Conservation (phyloP, 768 basidiomycete genomes). For the Sporobolomyces roseus region DNA sequence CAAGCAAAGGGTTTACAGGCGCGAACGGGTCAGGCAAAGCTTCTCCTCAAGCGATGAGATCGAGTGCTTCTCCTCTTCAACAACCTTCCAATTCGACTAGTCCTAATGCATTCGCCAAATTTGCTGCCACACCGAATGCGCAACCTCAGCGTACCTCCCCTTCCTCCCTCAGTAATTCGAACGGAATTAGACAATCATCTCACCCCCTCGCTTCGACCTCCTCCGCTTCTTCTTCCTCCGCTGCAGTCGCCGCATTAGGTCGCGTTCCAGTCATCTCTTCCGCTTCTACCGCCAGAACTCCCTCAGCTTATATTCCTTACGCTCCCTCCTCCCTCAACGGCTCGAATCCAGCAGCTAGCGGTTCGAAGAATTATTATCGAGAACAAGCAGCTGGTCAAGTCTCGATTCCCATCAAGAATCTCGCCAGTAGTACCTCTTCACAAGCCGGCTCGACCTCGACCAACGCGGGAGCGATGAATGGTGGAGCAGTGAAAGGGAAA, state of each 20-base stretch:
- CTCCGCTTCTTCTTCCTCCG: not conserved
- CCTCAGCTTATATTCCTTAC: conserved; percentile 18
- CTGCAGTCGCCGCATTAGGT: conserved; percentile 1
- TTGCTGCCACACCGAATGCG: not conserved
- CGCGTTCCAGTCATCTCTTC: conserved; percentile 35
- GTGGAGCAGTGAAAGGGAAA: not conserved
- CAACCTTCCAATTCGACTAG: not conserved
- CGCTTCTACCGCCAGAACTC: conserved; percentile 9
- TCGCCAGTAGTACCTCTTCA: no score
- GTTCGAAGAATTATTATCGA: not conserved
- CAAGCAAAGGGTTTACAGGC: not conserved
- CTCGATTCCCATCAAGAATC: no score
- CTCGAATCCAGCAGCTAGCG: not conserved
- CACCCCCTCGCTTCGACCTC: not conserved
- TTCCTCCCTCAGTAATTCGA: not conserved
- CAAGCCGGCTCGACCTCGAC: no score
- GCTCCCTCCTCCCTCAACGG: not conserved
- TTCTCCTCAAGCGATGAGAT: not conserved
- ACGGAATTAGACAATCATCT: not conserved
- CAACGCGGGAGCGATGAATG: no score
- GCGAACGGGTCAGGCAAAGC: not conserved
- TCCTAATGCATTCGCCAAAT: conserved; percentile 13
- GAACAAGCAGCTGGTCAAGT: not conserved
- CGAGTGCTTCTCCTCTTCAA: not conserved
- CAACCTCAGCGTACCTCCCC: not conserved